These are phyloP conservation scores for Rheum nobile DNA, from an alignment of 148 eudicot genomes.

Conservation along the genomic window DNA sequence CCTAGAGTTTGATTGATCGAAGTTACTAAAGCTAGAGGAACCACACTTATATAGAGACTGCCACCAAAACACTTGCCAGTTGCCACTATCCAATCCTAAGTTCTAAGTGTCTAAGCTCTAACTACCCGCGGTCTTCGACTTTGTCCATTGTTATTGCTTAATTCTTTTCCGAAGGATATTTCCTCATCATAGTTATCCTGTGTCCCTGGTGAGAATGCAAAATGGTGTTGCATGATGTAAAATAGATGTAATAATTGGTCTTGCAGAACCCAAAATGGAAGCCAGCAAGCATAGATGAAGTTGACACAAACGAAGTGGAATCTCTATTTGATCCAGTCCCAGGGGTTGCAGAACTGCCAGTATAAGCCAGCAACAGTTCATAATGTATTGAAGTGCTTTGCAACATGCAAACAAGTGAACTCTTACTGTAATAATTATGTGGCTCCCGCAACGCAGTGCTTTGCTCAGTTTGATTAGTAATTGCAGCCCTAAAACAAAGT, in stretches of 20 bases:
- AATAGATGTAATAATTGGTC: background rate
- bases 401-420: background rate
- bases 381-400: background rate
- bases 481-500: no score
- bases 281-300: slow-evolving; percentile 63
- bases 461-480: no score
- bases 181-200: background rate
- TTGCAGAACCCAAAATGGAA: slow-evolving; percentile 90
- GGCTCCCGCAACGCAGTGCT: no score
- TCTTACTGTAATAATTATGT: background rate
- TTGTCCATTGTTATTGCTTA: background rate
- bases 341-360: slow-evolving; percentile 35
- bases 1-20: background rate
- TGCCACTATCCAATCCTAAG: no score
- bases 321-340: slow-evolving; percentile 46
- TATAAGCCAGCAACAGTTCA: background rate
- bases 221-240: background rate
- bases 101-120: background rate
- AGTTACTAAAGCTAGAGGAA: background rate
- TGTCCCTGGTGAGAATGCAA: background rate
- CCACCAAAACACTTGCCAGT: background rate
- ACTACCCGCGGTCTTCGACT: background rate
- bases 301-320: slow-evolving; percentile 52
- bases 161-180: background rate
- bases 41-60: background rate